Evolutionary conservation across 352 stramenopile species (phyloP).

Genomic region (Pythium dissotocum): DNA sequence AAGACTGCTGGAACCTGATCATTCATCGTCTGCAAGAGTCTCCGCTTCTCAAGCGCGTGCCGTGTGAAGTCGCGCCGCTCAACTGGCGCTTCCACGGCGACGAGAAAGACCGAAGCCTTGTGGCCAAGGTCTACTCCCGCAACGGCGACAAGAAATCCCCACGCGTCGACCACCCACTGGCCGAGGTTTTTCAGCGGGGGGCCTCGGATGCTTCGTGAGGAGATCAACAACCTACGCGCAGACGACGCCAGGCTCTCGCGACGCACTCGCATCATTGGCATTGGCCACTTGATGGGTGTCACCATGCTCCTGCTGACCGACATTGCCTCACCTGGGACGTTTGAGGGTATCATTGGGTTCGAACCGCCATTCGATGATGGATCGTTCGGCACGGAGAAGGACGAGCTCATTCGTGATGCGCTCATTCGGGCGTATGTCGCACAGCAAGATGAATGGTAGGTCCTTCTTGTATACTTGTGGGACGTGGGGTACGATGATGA

Average conservation of each 20-base stretch:
- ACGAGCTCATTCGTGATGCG: background rate
- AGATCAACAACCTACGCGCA: constrained; percentile 18
- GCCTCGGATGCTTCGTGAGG: constrained; percentile 17
- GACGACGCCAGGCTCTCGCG: constrained; percentile 10
- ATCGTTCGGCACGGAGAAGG: background rate
- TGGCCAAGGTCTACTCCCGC: constrained; percentile 21
- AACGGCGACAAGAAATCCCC: constrained; percentile 18
- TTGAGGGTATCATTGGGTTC: constrained; percentile 40
- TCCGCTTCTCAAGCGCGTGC: constrained; percentile 25
- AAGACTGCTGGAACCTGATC: constrained; percentile 47
- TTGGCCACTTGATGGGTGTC: constrained; percentile 30
- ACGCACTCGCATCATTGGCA: constrained; percentile 19
- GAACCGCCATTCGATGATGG: constrained; percentile 24
- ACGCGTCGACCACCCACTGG: constrained; percentile 21
- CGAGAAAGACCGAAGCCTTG: constrained; percentile 36
- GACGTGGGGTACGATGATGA: no score
- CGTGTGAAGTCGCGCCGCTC: constrained; percentile 34
- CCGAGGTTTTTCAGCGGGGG: constrained; percentile 15
- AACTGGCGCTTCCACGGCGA: constrained; percentile 46
- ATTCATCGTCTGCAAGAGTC: constrained; percentile 33
- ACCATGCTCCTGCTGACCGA: constrained; percentile 39
- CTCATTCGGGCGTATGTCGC: background rate
- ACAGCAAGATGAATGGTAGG: background rate
- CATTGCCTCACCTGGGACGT: constrained; percentile 38
- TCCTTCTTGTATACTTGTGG: no score